phyloP scores from a whole-genome alignment of 108 stramenopile species.

The Bacterosira constricta region DNA sequence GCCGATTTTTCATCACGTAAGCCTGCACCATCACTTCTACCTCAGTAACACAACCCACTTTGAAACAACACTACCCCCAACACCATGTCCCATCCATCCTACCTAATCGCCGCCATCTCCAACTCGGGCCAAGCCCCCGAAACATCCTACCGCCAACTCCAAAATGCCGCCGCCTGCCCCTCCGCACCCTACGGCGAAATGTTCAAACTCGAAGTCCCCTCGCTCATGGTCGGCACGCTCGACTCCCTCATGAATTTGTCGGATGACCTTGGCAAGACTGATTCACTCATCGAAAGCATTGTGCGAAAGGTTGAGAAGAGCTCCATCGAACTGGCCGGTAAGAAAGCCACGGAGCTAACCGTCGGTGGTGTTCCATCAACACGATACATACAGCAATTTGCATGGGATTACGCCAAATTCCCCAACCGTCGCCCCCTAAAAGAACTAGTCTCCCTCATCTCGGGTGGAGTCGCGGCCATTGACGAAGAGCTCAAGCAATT shows the following conservation, averaged over 20 bases:
- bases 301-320: constrained; percentile 92
- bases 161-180: constrained; percentile 88
- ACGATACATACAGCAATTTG: constrained; percentile 90
- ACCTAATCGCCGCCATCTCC: constrained; percentile 82
- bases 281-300: constrained; percentile 79
- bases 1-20: too few relatives aligned
- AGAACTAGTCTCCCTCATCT: constrained; percentile 83
- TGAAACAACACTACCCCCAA: background rate
- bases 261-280: constrained; percentile 89
- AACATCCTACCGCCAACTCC: constrained; percentile 88
- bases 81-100: constrained; percentile 41
- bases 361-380: constrained; percentile 86
- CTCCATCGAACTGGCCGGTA: constrained; percentile 69
- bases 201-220: constrained; percentile 95
- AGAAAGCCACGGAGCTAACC: constrained; percentile 65
- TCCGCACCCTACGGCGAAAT: constrained; percentile 86
- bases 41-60: too few relatives aligned
- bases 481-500: constrained; percentile 93
- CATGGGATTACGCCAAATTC: constrained; percentile 95
- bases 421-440: constrained; percentile 88
- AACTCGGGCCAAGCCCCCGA: constrained; percentile 86
- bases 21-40: too few relatives aligned
- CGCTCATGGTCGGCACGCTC: constrained; percentile 90
- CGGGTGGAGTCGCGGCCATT: constrained; percentile 76
- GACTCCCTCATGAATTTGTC: constrained; percentile 88